phyloP scores from a whole-genome alignment of 1,139 yeast genomes.

The Geotrichum reessii region DNA sequence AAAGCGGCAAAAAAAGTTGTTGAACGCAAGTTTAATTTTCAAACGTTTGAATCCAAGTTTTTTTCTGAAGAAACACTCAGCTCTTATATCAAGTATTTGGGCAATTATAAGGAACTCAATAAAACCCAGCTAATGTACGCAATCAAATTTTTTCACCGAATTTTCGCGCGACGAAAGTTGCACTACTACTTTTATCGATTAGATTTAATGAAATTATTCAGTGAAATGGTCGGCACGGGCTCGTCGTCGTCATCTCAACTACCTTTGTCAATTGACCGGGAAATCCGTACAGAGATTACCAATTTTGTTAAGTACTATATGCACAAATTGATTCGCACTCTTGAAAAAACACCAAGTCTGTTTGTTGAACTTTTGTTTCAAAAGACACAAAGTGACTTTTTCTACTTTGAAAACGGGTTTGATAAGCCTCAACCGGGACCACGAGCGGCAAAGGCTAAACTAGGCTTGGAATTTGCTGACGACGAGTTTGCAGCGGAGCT shows the following conservation, averaged over 20 bases:
- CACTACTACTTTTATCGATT: conserved; percentile 60
- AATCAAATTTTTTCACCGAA: conserved; percentile 63
- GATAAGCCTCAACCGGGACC: conserved; percentile 36
- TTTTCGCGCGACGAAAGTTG: conserved; percentile 60
- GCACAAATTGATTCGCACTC: conserved; percentile 52
- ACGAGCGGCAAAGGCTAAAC: background rate
- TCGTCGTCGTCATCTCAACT: background rate
- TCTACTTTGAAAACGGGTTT: conserved; percentile 49
- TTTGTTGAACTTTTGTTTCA: conserved; percentile 63
- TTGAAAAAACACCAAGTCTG: conserved; percentile 49
- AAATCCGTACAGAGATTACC: conserved; percentile 7
- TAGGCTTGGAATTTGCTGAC: conserved; percentile 17
- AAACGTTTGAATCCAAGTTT: conserved; percentile 38
- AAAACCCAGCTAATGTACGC: conserved; percentile 59
- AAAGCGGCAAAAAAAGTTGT: conserved; percentile 38
- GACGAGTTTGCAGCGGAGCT: conserved; percentile 24
- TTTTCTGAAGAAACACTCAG: conserved; percentile 41
- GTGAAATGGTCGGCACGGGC: conserved; percentile 39
- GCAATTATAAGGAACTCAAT: conserved; percentile 56
- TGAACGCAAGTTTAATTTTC: conserved; percentile 51
- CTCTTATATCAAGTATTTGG: conserved; percentile 49
- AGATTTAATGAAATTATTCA: conserved; percentile 61
- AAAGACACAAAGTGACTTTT: conserved; percentile 46
- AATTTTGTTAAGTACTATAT: conserved; percentile 64
- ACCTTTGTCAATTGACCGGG: conserved; percentile 1